Percentiles rank a stretch among this genome's conserved stretches.
Conservation (phyloP, 345 rosid species). For the Nasturtium officinale region DNA sequence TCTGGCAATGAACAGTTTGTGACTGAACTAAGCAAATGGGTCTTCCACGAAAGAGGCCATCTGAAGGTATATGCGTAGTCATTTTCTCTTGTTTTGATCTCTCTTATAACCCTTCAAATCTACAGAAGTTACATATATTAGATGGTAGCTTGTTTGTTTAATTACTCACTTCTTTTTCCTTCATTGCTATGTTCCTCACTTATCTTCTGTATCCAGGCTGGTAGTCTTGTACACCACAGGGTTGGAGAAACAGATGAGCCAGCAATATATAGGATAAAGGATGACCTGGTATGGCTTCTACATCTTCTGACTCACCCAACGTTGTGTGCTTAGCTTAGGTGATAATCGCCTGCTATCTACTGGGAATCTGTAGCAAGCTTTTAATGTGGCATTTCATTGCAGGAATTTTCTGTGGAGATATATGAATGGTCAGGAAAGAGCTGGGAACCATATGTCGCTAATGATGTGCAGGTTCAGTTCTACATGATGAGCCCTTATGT, state of each 20-base stretch:
- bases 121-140: not conserved
- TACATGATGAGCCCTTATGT: constrained; percentile 83
- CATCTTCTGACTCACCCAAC: constrained; percentile 9
- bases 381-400: constrained; percentile 26
- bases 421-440: constrained; percentile 70
- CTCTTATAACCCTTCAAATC: not conserved
- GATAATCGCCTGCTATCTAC: not conserved
- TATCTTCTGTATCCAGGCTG: constrained; percentile 49
- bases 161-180: not conserved
- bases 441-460: constrained; percentile 71
- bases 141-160: constrained; percentile 19
- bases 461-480: constrained; percentile 72
- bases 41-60: constrained; percentile 77
- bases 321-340: not conserved
- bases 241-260: constrained; percentile 66
- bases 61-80: constrained; percentile 49
- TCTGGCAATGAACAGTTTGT: constrained; percentile 72
- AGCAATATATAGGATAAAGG: constrained; percentile 67
- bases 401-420: constrained; percentile 67
- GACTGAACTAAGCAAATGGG: constrained; percentile 77
- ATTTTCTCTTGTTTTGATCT: constrained; percentile 17
- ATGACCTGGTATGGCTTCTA: constrained; percentile 55
- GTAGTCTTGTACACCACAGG: constrained; percentile 54
- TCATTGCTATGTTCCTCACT: constrained; percentile 22
- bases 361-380: constrained; percentile 18